Base-by-base conservation (phyloP, 805 yeast genomes). In the Metschnikowia picachoensis region DNA sequence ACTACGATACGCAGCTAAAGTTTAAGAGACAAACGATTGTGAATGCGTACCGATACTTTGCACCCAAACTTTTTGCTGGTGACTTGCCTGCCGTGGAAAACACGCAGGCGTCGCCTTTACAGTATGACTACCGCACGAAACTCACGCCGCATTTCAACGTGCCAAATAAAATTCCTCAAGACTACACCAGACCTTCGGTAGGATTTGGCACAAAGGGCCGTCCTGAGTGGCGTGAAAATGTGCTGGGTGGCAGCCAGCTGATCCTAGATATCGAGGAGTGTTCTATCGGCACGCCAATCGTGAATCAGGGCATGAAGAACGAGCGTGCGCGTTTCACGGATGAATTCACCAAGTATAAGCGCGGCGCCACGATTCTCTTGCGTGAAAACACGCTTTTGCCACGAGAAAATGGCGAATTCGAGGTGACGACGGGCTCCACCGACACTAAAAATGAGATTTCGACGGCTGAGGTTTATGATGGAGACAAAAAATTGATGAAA, bases 251-350 rank as follows among this genome's bases (percentile, higher is more conserved):
- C n/a, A 66, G 73, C 33, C 76, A 72, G 16, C 66, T 78, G 8
- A 83, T 88, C 27, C 68, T 94, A 51, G 99, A 94, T 64, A 91
- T 94, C 52, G 99, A 94, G 63, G 97, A 90, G 53, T 94, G 98
- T 65, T 70, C 83, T 3, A 89, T 94, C 54, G 98, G 96, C 6
- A 94, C 98, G 0, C 68, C 72, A 2, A 82, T 87, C 33, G 77
- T 94, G 31, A 86, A 91, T 64, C 61, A 70, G 39, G 97, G 95
- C 1, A 70, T 92, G 76, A 60, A 62, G 8, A 78, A 81, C 57
- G 95, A 90, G 65, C 76, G 97, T 50, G 59, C 53, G 27, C 71
- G 70, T 32, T 80, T 87, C 47, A 72, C 72, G 25, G 65, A 68
- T 8, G 77, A 73, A 13, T 75, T 65, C 56, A 72, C 68, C 51